Evolutionary conservation across 2,329 filamentous ascomycete species (phyloP), one percentile per base, ranked within the genome.

Genomic region (Fusarium chlamydosporum): DNA sequence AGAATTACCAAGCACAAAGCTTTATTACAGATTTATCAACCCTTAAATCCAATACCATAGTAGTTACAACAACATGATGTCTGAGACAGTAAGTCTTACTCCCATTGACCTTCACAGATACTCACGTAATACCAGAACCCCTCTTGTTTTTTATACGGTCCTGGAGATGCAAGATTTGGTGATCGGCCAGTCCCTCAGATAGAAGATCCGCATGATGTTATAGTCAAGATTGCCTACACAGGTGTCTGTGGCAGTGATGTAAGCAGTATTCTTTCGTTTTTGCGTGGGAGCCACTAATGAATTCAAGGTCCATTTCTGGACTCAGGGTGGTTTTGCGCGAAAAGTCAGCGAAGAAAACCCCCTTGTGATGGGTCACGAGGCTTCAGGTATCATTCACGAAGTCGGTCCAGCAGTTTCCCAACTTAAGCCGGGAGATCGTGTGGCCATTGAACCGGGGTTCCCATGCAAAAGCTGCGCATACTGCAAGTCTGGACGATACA

Each of bases 391-490:
- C 31, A 85, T 97, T 37, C 87, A 93, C 65, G 85, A 86, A 38
- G 83, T 92, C 33, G 94, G 93, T 16, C 76, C 85, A 3, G 82
- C 82, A 7, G 90, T 93, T 7, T 87, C 82, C 20, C 80, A 79
- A 31, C 86, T 96, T 65, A 81, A 87, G 67, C 76, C 85, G 6
- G 94, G 94, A 56, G 94, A 97, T 80, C 89, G 92, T 68, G 91
- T 97, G n/a, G 94, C 95, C 15, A 84, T 97, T 42, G 95, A 98
- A 82, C 95, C 96, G 15, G 95, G 95, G 42, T 86, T 92, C 55
- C 92, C 94, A 1, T 98, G 95, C 81, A 89, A 91, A 41, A 86
- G 88, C 65, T 98, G 94, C 82, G 80, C 81, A 42, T 83, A 88
- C 67, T 98, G 94, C 84, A 91, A 93, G 70, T 84, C 86, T 40